phyloP scores from a whole-genome alignment of 371 early-diverging fungal species.

The Neoconidiobolus thromboides region DNA sequence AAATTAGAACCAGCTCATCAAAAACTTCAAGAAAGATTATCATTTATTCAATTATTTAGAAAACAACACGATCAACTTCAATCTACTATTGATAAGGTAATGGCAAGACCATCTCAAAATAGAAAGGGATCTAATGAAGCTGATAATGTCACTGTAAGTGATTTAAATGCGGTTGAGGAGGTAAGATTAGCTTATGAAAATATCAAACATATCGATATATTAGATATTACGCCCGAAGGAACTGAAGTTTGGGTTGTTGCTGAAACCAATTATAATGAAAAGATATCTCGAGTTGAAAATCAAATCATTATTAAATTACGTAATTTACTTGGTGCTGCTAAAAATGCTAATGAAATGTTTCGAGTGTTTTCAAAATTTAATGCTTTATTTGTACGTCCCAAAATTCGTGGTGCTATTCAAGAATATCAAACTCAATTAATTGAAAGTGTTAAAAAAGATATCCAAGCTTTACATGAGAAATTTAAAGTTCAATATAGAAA shows the following conservation, averaged over 20 bases:
- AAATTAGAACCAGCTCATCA: constrained; percentile 83
- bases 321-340: constrained; percentile 82
- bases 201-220: constrained; percentile 81
- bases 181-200: constrained; percentile 81
- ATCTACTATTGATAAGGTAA: constrained; percentile 83
- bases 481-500: constrained; percentile 83
- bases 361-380: constrained; percentile 97
- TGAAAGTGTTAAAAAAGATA: constrained; percentile 93
- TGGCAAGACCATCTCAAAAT: constrained; percentile 40
- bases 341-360: constrained; percentile 98
- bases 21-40: constrained; percentile 82
- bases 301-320: constrained; percentile 88
- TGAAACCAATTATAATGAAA: constrained; percentile 84
- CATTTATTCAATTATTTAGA: constrained; percentile 77
- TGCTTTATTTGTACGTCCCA: constrained; percentile 93
- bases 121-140: constrained; percentile 28
- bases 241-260: constrained; percentile 83
- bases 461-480: constrained; percentile 83
- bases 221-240: constrained; percentile 89
- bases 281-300: constrained; percentile 88
- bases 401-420: constrained; percentile 97
- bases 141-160: constrained; percentile 21
- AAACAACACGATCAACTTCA: constrained; percentile 91
- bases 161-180: constrained; percentile 70
- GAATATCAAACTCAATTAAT: constrained; percentile 97